Evolutionary conservation across 23 red algal genomes (phyloP).

Genomic region (Agarophyton chilense): DNA sequence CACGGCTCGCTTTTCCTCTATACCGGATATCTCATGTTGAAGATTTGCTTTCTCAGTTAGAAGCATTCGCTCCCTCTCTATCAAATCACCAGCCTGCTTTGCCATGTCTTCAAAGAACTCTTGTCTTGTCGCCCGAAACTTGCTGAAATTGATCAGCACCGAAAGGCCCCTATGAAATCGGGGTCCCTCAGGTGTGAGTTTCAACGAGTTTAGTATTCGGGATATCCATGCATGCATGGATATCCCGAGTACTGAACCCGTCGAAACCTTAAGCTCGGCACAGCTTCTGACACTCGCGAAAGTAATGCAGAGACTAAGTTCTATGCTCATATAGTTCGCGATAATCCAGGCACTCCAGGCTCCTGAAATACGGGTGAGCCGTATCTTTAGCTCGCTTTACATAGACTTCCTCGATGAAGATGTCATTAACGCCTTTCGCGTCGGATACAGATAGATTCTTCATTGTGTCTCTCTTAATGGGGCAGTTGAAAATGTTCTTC

Average conservation of each 20-base stretch:
- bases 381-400: constrained; percentile 42
- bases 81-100: constrained; percentile 63
- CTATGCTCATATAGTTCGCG: constrained; percentile 52
- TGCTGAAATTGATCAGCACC: constrained; percentile 89
- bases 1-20: constrained; percentile 46
- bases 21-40: constrained; percentile 48
- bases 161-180: constrained; percentile 71
- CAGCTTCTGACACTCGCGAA: constrained; percentile 38
- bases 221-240: too few relatives aligned
- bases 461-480: constrained; percentile 24
- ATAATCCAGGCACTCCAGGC: constrained; percentile 35
- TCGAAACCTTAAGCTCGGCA: constrained; percentile 51
- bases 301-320: constrained; percentile 19
- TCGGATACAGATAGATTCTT: constrained; percentile 16
- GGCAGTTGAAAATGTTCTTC: too few relatives aligned
- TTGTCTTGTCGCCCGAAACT: constrained; percentile 86
- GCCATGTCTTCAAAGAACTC: constrained; percentile 64
- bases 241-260: constrained; percentile 83
- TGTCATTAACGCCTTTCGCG: constrained; percentile 26
- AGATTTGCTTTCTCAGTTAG: constrained; percentile 41
- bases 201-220: too few relatives aligned
- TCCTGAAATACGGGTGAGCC: constrained; percentile 38
- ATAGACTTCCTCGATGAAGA: constrained; percentile 56
- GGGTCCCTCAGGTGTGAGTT: constrained; percentile 79
- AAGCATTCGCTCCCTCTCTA: constrained; percentile 23